Percentiles rank a stretch among this genome's conserved stretches.
These are phyloP conservation scores for sorghum (Sorghum bicolor) DNA, from an alignment of 176 grass and related monocot genomes.

Conservation along the genomic window Sorghum_bicolor_NCBIv3 NC_012879.2:54380501-54381000, in stretches of 20 bases:
- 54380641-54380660: conserved; percentile 93
- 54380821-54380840: neutral
- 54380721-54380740: neutral
- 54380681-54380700: neutral
- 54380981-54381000: neutral
- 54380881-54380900: neutral
- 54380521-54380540: conserved; percentile 83
- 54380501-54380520: conserved; percentile 53
- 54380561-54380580: conserved; percentile 77
- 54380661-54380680: neutral
- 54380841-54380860: neutral
- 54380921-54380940: neutral
- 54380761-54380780: neutral
- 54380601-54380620: conserved; percentile 75
- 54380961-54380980: neutral
- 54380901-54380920: neutral
- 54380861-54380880: neutral
- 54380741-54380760: neutral
- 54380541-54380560: conserved; percentile 32
- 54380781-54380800: neutral
- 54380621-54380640: conserved; percentile 85
- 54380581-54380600: conserved; percentile 90
- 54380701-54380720: neutral
- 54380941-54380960: conserved; percentile 35
- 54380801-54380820: neutral